Percentiles rank a stretch among this genome's conserved stretches.
Conservation (phyloP, 1,284 basidiomycete species). For the Amylostereum areolatum region DNA sequence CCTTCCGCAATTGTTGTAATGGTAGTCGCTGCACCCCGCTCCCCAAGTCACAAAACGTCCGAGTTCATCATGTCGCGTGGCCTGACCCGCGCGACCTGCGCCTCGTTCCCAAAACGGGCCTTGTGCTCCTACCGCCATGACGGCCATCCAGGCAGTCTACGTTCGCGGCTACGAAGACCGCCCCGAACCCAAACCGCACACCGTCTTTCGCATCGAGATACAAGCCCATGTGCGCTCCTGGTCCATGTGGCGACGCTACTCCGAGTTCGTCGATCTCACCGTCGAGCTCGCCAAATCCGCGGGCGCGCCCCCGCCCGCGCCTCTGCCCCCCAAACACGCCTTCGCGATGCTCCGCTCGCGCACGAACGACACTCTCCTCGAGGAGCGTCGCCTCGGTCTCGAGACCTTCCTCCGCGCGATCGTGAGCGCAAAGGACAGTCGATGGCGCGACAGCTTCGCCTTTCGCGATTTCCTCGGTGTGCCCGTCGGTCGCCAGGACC, state of each 20-base stretch:
- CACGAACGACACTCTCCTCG: constrained; percentile 45
- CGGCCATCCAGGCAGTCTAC: constrained; percentile 69
- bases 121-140: constrained; percentile 33
- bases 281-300: constrained; percentile 71
- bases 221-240: constrained; percentile 83
- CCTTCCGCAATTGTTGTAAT: too few relatives aligned
- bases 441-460: constrained; percentile 76
- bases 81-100: too few relatives aligned
- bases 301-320: constrained; percentile 64
- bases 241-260: constrained; percentile 91
- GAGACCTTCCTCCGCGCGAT: constrained; percentile 88
- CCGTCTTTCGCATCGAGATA: constrained; percentile 76
- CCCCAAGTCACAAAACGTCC: too few relatives aligned
- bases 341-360: constrained; percentile 55
- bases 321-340: constrained; percentile 79
- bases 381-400: constrained; percentile 70
- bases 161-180: constrained; percentile 67
- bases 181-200: constrained; percentile 61
- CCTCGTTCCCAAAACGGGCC: too few relatives aligned
- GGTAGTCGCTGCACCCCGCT: too few relatives aligned
- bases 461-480: constrained; percentile 87
- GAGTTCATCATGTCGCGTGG: too few relatives aligned
- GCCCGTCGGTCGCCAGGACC: constrained; percentile 51
- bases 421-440: constrained; percentile 70
- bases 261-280: constrained; percentile 87